Evolutionary conservation across 2,329 filamentous ascomycete genomes (phyloP).

Genomic region (Macrophomina pseudophaseolina): DNA sequence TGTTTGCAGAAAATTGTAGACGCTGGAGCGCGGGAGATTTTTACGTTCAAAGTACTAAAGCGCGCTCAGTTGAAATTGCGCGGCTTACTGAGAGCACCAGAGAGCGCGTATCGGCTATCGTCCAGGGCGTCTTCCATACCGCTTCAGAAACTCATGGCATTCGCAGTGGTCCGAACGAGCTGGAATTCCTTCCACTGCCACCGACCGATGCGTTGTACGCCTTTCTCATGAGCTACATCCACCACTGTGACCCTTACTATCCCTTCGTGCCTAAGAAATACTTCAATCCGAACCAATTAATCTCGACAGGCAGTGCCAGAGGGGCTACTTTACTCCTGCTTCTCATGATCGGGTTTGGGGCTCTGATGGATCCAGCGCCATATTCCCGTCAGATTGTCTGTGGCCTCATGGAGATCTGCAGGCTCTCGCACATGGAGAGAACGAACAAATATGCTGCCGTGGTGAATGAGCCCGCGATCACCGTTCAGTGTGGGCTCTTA

Average conservation of each 20-base stretch:
- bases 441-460: not conserved
- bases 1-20: not conserved
- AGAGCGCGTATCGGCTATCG: not conserved
- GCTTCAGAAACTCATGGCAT: not conserved
- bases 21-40: not conserved
- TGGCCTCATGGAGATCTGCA: constrained; percentile 23
- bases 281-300: not conserved
- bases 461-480: constrained; percentile 26
- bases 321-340: constrained; percentile 9
- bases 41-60: not conserved
- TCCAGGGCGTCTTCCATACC: not conserved
- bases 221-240: constrained; percentile 1
- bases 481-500: constrained; percentile 58
- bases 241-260: not conserved
- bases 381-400: constrained; percentile 15
- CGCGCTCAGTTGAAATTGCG: not conserved
- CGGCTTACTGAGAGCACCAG: not conserved
- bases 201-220: constrained; percentile 4
- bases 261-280: not conserved
- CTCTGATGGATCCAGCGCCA: not conserved
- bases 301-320: not conserved
- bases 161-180: not conserved
- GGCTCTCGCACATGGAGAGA: not conserved
- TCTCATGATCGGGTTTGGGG: constrained; percentile 20
- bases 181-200: constrained; percentile 21